Base-by-base conservation (phyloP, 352 stramenopile species). In the Achlya hypogyna region DNA sequence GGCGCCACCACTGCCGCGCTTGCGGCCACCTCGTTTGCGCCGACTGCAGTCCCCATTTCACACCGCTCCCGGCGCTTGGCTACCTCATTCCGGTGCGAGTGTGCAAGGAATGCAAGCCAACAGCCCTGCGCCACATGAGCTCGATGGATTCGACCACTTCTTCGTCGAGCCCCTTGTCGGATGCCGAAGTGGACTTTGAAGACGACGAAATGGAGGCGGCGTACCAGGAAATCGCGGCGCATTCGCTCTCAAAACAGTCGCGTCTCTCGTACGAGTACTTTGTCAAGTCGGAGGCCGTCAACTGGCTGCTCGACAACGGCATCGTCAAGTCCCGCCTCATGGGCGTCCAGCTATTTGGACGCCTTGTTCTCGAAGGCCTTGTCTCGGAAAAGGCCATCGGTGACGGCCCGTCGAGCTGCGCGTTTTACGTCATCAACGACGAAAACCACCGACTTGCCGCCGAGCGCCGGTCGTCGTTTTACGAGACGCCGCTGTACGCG, bases 261-360 rank as follows among this genome's bases (percentile, higher is more conserved):
- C 84, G 82, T 63, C 65, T 92, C 34, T 78, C 77, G 73, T 92
- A 90, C 75, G 77, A 88, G 65, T 90, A 90, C 72, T 93, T 93
- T 58, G 79, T 91, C 56, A 81, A 91, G 69, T 91, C 82, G 16
- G 84, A 93, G 54, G 82, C 84, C 18, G 81, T 93, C 63, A 91
- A 78, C 69, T 93, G 84, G 82, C 79, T 93, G 40, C 75, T 84
- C 56, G 84, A 93, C 59, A 78, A 76, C 31, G 75, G 75, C 14
- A 72, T 90, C 28, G 81, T 86, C 70, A 71, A 74, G 51, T 89
- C 76, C 62, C 82, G 84, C 63, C 79, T 73, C 31, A 72, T 64
- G 18, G 84, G 74, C 35, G 75, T 72, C 0, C 74, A 77, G 51
- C 68, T 91, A 8, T 91, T 93, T 66, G 63, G 76, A 49, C 78